Evolutionary conservation across 2,329 filamentous ascomycete genomes (phyloP), one percentile per base, ranked within the genome.

Genomic region (Pseudogymnoascus sp.): DNA sequence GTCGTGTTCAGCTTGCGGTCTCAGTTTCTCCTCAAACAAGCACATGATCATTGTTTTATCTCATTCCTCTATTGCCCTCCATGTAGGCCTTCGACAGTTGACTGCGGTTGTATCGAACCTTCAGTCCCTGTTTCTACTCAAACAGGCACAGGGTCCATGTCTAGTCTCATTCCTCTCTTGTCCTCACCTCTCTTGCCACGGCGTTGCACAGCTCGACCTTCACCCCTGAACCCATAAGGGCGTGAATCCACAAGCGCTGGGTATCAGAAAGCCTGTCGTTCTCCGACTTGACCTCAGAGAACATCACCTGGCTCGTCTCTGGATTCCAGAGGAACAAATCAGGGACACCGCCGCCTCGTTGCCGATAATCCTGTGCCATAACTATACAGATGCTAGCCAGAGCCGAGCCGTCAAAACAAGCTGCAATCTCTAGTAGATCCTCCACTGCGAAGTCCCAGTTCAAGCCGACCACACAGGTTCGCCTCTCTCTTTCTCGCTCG

Each of bases 261-360:
- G 92, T 96, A 78, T 99, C 94, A 75, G 93, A 97, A 71, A 99
- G 78, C 40, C 92, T 85, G 79, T 99, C 94, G 75, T 96, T 97
- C 73, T 86, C 87, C 68, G 86, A 90, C 78, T 92, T 92, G 63
- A 92, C 89, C 75, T 91, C 88, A 4, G 82, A 82, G 74, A 94
- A 93, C 82, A 91, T 87, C 42, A 72, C 66, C 37, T 66, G 66
- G 60, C 67, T 67, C 62, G 69, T 69, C 62, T 66, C 66, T 21
- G 61, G 61, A 62, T 72, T 70, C 94, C 94, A 99, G 2, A 99
- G 81, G 67, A 99, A 89, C 66, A 99, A 77, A 79, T 99, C 94
- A 3, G 94, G 94, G 65, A 99, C 87, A 0, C 94, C 94, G 14
- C 91, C 89, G 3, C 90, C 91, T 60, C 94, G 80, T 69, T 91